phyloP scores from a whole-genome alignment of 495 filamentous ascomycete species.

The Tuber brumale region DNA sequence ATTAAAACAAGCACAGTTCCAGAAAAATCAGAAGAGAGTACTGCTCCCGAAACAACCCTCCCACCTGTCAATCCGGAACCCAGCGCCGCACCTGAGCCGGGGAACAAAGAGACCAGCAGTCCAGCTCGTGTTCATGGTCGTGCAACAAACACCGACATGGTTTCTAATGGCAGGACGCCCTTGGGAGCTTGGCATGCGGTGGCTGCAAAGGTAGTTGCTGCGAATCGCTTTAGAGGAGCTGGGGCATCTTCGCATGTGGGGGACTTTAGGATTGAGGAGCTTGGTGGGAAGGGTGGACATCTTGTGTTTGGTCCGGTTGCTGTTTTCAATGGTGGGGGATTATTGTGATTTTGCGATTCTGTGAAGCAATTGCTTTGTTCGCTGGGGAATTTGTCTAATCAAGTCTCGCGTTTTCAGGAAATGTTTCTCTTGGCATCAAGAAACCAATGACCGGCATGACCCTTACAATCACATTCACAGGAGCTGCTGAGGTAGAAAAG shows the following conservation, averaged over 20 bases:
- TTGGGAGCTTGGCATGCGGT: conserved; percentile 35
- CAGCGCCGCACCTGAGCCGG: background rate
- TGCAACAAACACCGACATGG: conserved; percentile 24
- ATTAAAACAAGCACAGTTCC: background rate
- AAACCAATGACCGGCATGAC: conserved; percentile 35
- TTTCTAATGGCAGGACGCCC: conserved; percentile 34
- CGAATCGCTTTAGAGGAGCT: conserved; percentile 31
- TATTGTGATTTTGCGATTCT: background rate
- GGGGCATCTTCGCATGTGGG: conserved; percentile 27
- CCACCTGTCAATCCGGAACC: background rate
- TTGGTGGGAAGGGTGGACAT: conserved; percentile 34
- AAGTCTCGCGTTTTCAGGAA: conserved; percentile 26
- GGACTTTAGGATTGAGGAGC: conserved; percentile 38
- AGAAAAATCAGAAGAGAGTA: background rate
- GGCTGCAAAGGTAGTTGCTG: conserved; percentile 39
- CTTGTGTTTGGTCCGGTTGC: conserved; percentile 39
- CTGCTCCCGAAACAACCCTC: background rate
- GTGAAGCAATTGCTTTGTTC: conserved; percentile 2
- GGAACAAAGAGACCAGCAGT: background rate
- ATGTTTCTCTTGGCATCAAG: conserved; percentile 32
- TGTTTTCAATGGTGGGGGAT: conserved; percentile 37
- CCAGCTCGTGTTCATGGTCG: background rate
- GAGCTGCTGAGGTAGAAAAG: conserved; percentile 32
- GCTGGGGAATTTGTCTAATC: background rate
- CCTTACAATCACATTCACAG: conserved; percentile 36